Base-by-base conservation (phyloP, 306 rosid genomes). In the Vigna hirtella region DNA sequence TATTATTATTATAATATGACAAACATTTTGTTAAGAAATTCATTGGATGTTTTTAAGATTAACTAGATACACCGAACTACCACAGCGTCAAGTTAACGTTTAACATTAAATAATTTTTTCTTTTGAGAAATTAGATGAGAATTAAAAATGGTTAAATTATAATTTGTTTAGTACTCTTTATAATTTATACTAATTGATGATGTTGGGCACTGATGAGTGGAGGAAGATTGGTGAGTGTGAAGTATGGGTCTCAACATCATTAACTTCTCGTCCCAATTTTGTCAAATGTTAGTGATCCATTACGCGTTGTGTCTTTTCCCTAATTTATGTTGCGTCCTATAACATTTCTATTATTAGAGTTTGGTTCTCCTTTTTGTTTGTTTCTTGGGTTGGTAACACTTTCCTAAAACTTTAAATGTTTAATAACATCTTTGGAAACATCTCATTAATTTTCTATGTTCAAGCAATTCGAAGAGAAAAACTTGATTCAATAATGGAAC, bases 161-260 rank as follows among this genome's bases (percentile, higher is more conserved):
- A 1, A 10, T 40, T 63, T 16, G 2, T 12, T 65, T 65, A 11
- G 52, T 40, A 65, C 17, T 20, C 40, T 45, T 24, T 12, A 42
- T 45, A 22, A 22, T 67, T 48, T 49, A 69, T 69, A 16, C 4
- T 2, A 11, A n/a, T 28, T 28, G 74, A 26, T 49, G 61, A 70
- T 9, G 47, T 42, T 16, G 45, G 26, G 9, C 10, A 70, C 30
- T 70, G 30, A 70, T n/a, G 74, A 49, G 9, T 28, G 61, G 32
- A 28, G 22, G 42, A 7, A 28, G 16, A 30, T 28, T 28, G 59
- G 28, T 50, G 74, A 49, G 4, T 15, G 74, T 14, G 16, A 70
- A 49, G 24, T 28, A 16, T 49, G 74, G 74, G 61, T 70, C 74
- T 49, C 47, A 30, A 1, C 59, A 70, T 70, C 36, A 69, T 70